These are phyloP conservation scores for Fusarium begoniae DNA, from an alignment of 2,329 filamentous ascomycete genomes.

Conservation along the genomic window DNA sequence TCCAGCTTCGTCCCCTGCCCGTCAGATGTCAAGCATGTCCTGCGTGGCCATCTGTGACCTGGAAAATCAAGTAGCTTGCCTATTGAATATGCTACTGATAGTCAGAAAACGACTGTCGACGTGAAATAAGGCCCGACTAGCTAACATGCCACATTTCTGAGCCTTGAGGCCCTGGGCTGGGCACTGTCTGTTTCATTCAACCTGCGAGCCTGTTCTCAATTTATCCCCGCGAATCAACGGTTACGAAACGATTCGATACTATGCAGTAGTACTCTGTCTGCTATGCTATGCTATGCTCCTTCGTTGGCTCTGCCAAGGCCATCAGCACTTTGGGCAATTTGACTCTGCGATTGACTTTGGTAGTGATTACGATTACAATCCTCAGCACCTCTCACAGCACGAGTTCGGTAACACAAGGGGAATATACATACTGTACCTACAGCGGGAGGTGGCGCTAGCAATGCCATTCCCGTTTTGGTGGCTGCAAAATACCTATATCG, in stretches of 20 bases:
- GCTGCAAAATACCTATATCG: constrained; percentile 13
- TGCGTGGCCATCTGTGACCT: constrained; percentile 11
- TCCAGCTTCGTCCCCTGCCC: constrained; percentile 24
- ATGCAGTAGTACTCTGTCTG: background rate
- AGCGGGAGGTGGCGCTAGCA: constrained; percentile 18
- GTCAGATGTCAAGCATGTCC: constrained; percentile 33
- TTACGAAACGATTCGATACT: background rate
- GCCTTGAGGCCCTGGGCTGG: background rate
- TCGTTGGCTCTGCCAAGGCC: background rate
- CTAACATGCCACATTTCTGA: constrained; percentile 28
- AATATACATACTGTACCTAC: background rate
- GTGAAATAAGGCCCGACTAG: constrained; percentile 39
- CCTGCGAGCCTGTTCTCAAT: background rate
- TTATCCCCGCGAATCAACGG: constrained; percentile 27
- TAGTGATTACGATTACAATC: background rate
- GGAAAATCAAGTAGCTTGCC: constrained; percentile 4
- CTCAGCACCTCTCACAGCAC: background rate
- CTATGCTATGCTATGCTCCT: background rate
- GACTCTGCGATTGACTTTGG: constrained; percentile 8
- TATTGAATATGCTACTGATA: constrained; percentile 17
- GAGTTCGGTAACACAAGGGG: background rate
- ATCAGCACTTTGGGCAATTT: constrained; percentile 1
- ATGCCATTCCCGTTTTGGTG: constrained; percentile 5
- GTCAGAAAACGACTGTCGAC: background rate
- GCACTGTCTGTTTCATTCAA: constrained; percentile 13